Base-by-base conservation (phyloP, 2,329 filamentous ascomycete species). In the Exutisphaerella laricina region DNA sequence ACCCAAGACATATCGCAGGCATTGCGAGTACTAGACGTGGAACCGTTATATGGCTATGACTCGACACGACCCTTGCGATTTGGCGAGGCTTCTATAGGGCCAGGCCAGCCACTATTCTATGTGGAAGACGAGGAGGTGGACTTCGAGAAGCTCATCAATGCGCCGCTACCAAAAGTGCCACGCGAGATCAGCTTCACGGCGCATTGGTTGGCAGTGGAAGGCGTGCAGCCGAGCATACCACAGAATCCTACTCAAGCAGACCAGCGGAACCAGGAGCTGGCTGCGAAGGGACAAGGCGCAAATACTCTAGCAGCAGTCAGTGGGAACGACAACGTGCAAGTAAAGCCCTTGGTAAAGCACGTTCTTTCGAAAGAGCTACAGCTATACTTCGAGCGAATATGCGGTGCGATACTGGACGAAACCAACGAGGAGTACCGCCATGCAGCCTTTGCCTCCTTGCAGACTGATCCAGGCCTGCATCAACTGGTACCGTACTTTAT, bases 81-180 rank as follows among this genome's bases (percentile, higher is more conserved):
- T 61, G 92, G 92, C 39, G 92, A 98, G 67, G 92, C 92, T 3
- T 94, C 86, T 45, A 72, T 98, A 48, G 92, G 92, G 0, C 88
- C 89, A 10, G 89, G 90, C 7, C 92, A 98, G 67, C 88, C 90
- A 40, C 71, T 98, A 16, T 98, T 90, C 67, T 98, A 98, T 64
- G 85, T 98, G 26, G 92, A 98, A 61, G 92, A 98, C 63, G 92
- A 98, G 62, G 92, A 98, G 71, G 84, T 97, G 41, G 92, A 98
- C 66, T 97, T 98, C 62, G 92, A 98, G 71, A 97, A 97, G 72
- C 73, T 98, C 54, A 96, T 98, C 64, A 98, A 98, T 69, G 88
- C 88, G 52, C 87, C 92, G 4, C 69, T 98, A 54, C 92, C 92
- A 18, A 96, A 94, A 66, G 89, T 98, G 21, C 92, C 92, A 23